Evolutionary conservation across 306 rosid genomes (phyloP), one percentile per base, ranked within the genome.

Genomic region (Clitoria ternatea): DNA sequence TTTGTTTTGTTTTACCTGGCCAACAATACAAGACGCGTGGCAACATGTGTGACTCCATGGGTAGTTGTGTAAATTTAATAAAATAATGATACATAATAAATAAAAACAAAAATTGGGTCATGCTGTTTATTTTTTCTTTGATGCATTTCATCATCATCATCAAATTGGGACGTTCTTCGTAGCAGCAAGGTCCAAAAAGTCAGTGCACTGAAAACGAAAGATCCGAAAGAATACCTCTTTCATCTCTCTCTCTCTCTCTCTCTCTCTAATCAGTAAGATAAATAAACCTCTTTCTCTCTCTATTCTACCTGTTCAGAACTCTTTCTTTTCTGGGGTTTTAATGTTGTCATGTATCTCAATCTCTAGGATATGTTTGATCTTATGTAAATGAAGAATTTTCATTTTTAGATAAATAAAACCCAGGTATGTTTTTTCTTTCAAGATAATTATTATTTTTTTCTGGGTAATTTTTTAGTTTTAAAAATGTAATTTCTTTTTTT

Each of bases 201-300:
- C 89, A 73, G 87, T 83, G 79, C 86, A 53, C 79, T 82, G 67
- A 68, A 83, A 84, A 75, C 88, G 81, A 88, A 89, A 83, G 89
- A 77, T 89, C 87, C 83, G 73, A 78, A 78, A 79, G 81, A 85
- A 66, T 76, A 76, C 2, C 44, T 76, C 19, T 85, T 83, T 83
- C 37, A 2, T 67, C 53, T 39, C 42, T 47, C 50, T 8, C 14
- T 7, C 44, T 24, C 32, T 18, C 12, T 22, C 20, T 73, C 33
- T 63, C 27, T 50, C 61, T 17, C 23, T 36, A 30, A 62, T 61
- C 12, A 53, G 47, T 83, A 66, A 80, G 62, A 48, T 23, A 69
- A 49, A 48, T 23, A 69, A 49, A 74, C 50, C 70, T 70, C 74
- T 44, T 49, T 42, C 65, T 61, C 82, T 72, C 13, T 39, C 70